Conservation (phyloP, 228 moss, liverwort and hornwort species). For the Sphagnum fallax region DNA sequence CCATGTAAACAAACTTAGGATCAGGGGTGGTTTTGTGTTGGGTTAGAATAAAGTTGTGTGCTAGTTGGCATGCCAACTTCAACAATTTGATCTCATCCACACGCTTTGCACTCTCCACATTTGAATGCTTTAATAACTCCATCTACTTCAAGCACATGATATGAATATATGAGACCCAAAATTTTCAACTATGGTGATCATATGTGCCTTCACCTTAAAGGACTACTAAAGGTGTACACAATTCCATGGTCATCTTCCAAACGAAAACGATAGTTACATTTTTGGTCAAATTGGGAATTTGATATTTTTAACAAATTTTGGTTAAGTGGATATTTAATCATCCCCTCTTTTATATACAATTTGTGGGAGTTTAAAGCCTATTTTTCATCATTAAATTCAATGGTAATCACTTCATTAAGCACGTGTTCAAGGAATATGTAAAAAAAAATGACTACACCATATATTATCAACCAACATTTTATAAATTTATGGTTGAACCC, state of each 20-base stretch:
- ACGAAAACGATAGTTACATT: background rate
- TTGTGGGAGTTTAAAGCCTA: no score
- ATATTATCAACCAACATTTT: no score
- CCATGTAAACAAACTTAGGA: conserved; percentile 27
- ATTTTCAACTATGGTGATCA: no score
- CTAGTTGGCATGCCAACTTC: conserved; percentile 28
- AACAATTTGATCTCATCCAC: conserved; percentile 57
- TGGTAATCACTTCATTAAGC: no score
- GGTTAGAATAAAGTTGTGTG: conserved; percentile 19
- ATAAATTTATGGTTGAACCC: no score
- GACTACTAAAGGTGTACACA: background rate
- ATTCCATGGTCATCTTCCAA: background rate
- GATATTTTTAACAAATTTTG: background rate
- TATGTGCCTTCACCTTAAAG: no score
- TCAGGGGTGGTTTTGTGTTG: conserved; percentile 34
- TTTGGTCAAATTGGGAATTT: no score
- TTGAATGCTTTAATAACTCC: conserved; percentile 59
- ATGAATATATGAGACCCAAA: no score
- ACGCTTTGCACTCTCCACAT: conserved; percentile 55
- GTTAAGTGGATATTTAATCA: background rate
- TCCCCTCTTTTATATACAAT: no score
- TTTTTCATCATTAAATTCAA: no score
- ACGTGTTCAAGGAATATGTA: no score
- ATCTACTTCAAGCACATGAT: conserved; percentile 16
- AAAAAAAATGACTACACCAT: no score